phyloP scores from a whole-genome alignment of 306 rosid species.

The Quercus aquifolioides region DNA sequence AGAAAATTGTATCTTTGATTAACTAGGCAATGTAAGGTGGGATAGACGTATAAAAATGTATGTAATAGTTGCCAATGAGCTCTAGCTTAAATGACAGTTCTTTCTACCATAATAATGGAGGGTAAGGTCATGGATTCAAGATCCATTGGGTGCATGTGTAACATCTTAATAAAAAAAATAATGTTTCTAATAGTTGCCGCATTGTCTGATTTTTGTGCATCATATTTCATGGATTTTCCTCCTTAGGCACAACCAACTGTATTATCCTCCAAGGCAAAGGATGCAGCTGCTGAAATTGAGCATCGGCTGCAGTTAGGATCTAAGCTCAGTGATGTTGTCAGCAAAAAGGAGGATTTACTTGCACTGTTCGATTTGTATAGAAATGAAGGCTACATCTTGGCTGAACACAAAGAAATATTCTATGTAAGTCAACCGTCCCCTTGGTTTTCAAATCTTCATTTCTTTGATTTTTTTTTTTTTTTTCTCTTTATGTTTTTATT shows the following conservation, averaged over 20 bases:
- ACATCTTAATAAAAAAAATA: not conserved
- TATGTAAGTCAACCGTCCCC: constrained; percentile 55
- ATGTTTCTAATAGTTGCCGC: not conserved
- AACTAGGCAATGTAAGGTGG: not conserved
- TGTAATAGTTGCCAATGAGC: not conserved
- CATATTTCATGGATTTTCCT: constrained; percentile 1
- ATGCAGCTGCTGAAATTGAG: constrained; percentile 78
- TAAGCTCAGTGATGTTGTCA: constrained; percentile 73
- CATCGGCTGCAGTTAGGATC: constrained; percentile 77
- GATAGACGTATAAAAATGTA: not conserved
- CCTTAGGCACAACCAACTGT: constrained; percentile 44
- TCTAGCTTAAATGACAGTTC: not conserved
- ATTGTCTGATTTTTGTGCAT: constrained; percentile 17
- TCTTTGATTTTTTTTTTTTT: no score
- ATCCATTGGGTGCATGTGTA: not conserved
- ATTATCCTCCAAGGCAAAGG: constrained; percentile 75
- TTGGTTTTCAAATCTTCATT: constrained; percentile 1
- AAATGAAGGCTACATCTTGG: constrained; percentile 77
- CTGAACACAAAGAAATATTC: constrained; percentile 65
- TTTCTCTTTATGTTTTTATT: not conserved
- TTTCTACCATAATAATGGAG: no score
- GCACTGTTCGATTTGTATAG: constrained; percentile 65
- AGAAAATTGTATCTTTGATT: not conserved
- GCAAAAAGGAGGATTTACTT: constrained; percentile 57
- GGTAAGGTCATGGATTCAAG: no score